Base-by-base conservation (phyloP, 1,284 basidiomycete species). In the Marasmius sp. region DNA sequence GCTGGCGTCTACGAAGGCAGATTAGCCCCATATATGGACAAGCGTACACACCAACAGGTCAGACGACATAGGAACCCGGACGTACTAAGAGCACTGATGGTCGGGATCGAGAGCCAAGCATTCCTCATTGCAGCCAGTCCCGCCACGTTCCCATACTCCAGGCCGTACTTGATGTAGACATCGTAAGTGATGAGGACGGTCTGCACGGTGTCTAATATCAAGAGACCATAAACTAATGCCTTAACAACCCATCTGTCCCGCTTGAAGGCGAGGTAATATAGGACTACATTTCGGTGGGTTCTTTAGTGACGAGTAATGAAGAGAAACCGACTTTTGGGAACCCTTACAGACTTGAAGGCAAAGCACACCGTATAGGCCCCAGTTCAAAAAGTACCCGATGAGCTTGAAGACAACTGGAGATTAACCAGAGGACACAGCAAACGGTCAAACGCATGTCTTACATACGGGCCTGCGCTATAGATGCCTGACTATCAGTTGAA, bases 51-150 rank as follows among this genome's bases (percentile, higher is more conserved):
- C 41, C 16, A 47, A 20, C 2, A 8, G 9, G 16, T 47, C 20
- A n/a, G 16, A 8, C 4, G 45, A n/a, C n/a, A 47, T 18, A 16
- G 16, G n/a, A 47, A 18, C 16, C 20, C n/a, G 8, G 22, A 62
- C 67, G n/a, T 48, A 70, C 69, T 65, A 10, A 71, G 61, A 12
- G 65, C 69, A 52, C 68, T 71, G 22, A 69, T 61, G 37, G 70
- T 61, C 2, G 68, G 68, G n/a, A 67, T 65, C 33, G 63, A 66
- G 27, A 70, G 39, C 49, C 68, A 68, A 14, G 63, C 61, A 9
- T 66, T 52, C 27, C 66, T 62, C 47, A 69, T 65, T 20, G 65
- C 56, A 47, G 65, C 66, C 52, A 71, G 55, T n/a, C 64, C 65
- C n/a, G 58, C 55, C 36, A 65, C 63, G 36, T 62, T 64, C 10